These are phyloP conservation scores for Emydomyces testavorans DNA, from an alignment of 2,329 filamentous ascomycete species.

Conservation along the genomic window DNA sequence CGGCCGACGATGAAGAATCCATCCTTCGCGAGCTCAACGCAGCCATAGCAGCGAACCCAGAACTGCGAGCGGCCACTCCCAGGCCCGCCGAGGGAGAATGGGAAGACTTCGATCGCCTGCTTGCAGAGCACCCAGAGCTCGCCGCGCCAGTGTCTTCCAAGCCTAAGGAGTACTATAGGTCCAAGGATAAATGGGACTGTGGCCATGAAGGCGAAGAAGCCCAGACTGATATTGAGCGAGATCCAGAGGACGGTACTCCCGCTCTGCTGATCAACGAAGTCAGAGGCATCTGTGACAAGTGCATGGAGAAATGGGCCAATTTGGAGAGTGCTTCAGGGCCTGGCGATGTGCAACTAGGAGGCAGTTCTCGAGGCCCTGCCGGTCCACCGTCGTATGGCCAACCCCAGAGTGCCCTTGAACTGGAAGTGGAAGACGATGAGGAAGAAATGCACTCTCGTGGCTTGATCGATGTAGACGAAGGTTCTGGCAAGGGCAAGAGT, in stretches of 20 bases:
- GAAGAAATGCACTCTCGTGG: not conserved
- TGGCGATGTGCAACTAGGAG: not conserved
- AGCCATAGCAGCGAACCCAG: slow-evolving; percentile 16
- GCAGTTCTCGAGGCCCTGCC: slow-evolving; percentile 2
- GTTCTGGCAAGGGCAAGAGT: slow-evolving; percentile 10
- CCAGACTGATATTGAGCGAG: slow-evolving; percentile 15
- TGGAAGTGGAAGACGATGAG: not conserved
- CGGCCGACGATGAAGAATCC: slow-evolving; percentile 11
- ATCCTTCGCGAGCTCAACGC: slow-evolving; percentile 14
- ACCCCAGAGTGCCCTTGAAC: not conserved
- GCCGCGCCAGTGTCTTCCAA: slow-evolving; percentile 12
- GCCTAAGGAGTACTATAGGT: slow-evolving; percentile 13
- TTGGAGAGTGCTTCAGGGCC: slow-evolving; percentile 8
- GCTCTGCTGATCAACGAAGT: slow-evolving; percentile 13
- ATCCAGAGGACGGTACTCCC: slow-evolving; percentile 5
- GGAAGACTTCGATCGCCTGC: slow-evolving; percentile 16
- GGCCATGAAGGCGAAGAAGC: slow-evolving; percentile 15
- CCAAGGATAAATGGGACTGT: slow-evolving; percentile 18
- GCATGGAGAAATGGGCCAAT: slow-evolving; percentile 16
- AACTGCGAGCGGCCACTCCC: slow-evolving; percentile 10
- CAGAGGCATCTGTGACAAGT: slow-evolving; percentile 15
- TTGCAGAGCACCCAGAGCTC: slow-evolving; percentile 17
- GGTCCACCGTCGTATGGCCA: slow-evolving; percentile 8
- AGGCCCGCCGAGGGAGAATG: slow-evolving; percentile 11
- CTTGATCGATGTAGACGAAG: slow-evolving; percentile 10